Conservation (phyloP, 108 stramenopile genomes). For the Cyclostephanos tholiformis region DNA sequence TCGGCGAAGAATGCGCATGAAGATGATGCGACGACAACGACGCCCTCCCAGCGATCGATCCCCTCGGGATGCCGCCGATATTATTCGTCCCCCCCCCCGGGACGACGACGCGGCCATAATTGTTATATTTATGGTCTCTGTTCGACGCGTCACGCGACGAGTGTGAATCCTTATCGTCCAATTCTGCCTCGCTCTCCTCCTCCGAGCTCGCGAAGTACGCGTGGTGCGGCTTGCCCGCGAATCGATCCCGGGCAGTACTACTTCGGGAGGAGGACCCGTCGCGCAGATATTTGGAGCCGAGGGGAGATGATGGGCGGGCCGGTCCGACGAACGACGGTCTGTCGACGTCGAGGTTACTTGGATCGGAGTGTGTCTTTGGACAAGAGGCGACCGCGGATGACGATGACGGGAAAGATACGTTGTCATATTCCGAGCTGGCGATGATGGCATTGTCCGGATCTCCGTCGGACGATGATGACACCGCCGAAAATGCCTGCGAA, state of each 20-base stretch:
- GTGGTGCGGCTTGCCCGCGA: constrained; percentile 9
- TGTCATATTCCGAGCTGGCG: not conserved
- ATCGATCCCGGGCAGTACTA: not conserved
- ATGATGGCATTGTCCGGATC: not conserved
- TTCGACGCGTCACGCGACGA: constrained; percentile 21
- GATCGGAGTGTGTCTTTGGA: not conserved
- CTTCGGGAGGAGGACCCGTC: not conserved
- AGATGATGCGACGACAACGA: not conserved
- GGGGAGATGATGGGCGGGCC: not conserved
- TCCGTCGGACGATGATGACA: not conserved
- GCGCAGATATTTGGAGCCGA: not conserved
- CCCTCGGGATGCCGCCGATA: not conserved
- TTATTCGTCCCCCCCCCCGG: too few species aligned
- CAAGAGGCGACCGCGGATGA: not conserved
- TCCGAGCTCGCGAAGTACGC: constrained; percentile 40
- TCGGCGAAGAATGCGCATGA: not conserved
- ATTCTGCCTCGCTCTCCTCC: constrained; percentile 51
- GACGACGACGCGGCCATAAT: not conserved
- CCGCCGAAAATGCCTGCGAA: not conserved
- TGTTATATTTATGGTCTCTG: constrained; percentile 2
- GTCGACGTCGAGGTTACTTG: not conserved
- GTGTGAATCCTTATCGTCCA: constrained; percentile 49
- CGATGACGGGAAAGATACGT: not conserved
- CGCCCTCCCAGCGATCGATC: not conserved
- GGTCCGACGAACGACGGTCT: not conserved